Conservation (phyloP, 2,329 filamentous ascomycete genomes). For the Aaosphaeria arxii region DNA sequence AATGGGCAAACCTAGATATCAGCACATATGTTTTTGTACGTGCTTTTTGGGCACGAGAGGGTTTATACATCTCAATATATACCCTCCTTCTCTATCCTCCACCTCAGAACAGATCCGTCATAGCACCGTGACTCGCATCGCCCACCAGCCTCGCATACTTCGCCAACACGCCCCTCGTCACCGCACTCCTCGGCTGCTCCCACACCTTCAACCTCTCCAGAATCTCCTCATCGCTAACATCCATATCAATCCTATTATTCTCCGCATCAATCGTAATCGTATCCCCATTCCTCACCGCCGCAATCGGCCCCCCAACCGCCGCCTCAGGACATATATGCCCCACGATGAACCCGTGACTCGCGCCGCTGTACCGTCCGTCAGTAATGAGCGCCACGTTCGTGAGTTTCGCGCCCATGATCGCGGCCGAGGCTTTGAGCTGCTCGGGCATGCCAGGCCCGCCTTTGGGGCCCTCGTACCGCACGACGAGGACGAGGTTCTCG, state of each 20-base stretch:
- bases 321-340: constrained; percentile 92
- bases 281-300: constrained; percentile 76
- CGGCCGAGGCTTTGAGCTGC: constrained; percentile 81
- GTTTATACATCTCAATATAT: background rate
- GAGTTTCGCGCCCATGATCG: constrained; percentile 88
- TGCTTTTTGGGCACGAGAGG: too few species aligned
- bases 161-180: constrained; percentile 79
- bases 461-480: constrained; percentile 90
- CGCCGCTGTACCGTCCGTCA: constrained; percentile 85
- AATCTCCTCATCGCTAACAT: constrained; percentile 70
- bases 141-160: constrained; percentile 88
- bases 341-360: constrained; percentile 88
- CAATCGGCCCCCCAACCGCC: constrained; percentile 83
- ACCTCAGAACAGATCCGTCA: constrained; percentile 70
- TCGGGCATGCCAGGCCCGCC: constrained; percentile 96
- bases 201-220: constrained; percentile 61
- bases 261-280: constrained; percentile 82
- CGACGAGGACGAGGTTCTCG: constrained; percentile 84
- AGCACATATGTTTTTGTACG: too few species aligned
- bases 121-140: constrained; percentile 86
- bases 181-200: constrained; percentile 67
- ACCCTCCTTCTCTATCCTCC: background rate
- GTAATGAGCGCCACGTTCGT: constrained; percentile 88
- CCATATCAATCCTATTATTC: constrained; percentile 68
- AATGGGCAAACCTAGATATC: too few species aligned